phyloP scores from a whole-genome alignment of 1,139 yeast species.

The Arxiozyma telluris region DNA sequence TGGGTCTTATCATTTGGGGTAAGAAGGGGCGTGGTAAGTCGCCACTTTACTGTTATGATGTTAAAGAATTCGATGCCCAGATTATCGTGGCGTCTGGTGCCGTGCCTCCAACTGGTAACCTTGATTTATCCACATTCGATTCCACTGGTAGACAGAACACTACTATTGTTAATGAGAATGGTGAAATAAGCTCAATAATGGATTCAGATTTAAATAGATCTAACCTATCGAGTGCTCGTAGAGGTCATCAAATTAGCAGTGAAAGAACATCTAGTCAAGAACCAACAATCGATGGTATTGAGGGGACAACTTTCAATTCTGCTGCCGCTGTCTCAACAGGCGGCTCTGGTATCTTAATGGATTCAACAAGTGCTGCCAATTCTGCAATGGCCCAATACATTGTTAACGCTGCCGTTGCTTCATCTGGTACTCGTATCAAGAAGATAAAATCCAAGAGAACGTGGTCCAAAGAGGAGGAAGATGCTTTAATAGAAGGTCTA shows the following conservation, averaged over 20 bases:
- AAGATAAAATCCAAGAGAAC: conserved; percentile 36
- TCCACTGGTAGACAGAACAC: background rate
- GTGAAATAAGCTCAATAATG: background rate
- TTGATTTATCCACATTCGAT: background rate
- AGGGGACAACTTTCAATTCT: background rate
- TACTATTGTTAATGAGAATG: background rate
- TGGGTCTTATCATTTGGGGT: conserved; percentile 67
- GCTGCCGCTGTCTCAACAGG: background rate
- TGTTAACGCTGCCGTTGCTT: conserved; percentile 20
- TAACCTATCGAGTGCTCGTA: background rate
- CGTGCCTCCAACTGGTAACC: conserved; percentile 5
- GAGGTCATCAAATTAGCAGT: background rate
- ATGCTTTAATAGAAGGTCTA: conserved; percentile 71
- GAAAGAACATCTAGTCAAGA: background rate
- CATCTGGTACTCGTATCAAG: conserved; percentile 11
- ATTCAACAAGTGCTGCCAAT: background rate
- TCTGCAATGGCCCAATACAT: conserved; percentile 9
- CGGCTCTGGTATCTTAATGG: background rate
- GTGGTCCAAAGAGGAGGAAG: conserved; percentile 88
- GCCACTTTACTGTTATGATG: conserved; percentile 19
- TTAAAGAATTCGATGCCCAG: conserved; percentile 19
- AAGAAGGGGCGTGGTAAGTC: conserved; percentile 39
- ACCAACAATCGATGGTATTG: background rate
- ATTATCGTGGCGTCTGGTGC: conserved; percentile 20
- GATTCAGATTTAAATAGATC: background rate